A percentile compares a stretch with the other conserved stretches of the same genome.
These are phyloP conservation scores for Schizophyllum commune DNA, from an alignment of 1,284 basidiomycete species.

Conservation along the genomic window DNA sequence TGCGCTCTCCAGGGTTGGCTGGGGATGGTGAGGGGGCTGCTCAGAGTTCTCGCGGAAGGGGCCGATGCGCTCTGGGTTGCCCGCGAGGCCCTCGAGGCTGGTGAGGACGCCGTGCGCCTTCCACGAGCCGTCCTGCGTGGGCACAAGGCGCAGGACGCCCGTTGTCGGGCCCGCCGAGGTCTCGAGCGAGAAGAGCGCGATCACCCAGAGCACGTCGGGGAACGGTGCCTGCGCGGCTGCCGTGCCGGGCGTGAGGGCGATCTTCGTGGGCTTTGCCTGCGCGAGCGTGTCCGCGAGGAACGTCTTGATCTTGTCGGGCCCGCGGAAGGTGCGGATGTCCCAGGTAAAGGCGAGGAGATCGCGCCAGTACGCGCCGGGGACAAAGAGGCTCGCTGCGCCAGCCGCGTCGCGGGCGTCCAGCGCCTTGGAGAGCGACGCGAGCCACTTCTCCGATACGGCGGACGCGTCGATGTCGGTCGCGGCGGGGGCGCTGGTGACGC, in stretches of 20 bases:
- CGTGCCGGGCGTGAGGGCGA: constrained; percentile 28
- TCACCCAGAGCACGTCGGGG: constrained; percentile 50
- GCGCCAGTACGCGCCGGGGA: constrained; percentile 44
- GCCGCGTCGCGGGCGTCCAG: constrained; percentile 27
- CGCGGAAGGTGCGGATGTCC: constrained; percentile 55
- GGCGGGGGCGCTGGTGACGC: constrained; percentile 28
- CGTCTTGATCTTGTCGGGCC: constrained; percentile 28
- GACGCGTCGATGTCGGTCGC: constrained; percentile 29
- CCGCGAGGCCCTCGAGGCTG: constrained; percentile 41
- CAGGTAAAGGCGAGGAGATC: constrained; percentile 57
- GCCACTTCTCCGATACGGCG: constrained; percentile 36
- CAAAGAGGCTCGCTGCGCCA: constrained; percentile 29
- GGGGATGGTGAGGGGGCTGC: constrained; percentile 1
- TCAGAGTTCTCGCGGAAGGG: constrained; percentile 12
- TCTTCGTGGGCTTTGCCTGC: constrained; percentile 24
- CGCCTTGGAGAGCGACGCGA: constrained; percentile 29
- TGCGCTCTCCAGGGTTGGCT: constrained; percentile 8
- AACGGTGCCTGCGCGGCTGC: constrained; percentile 33
- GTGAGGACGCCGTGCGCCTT: constrained; percentile 46
- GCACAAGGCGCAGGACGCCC: constrained; percentile 50
- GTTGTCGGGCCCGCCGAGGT: constrained; percentile 38
- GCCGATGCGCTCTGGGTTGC: constrained; percentile 24
- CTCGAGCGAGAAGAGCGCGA: constrained; percentile 45
- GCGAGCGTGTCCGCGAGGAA: constrained; percentile 39
- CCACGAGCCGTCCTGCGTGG: constrained; percentile 38